phyloP scores from a whole-genome alignment of 2,329 filamentous ascomycete genomes.

The Cryphonectria naterciae region DNA sequence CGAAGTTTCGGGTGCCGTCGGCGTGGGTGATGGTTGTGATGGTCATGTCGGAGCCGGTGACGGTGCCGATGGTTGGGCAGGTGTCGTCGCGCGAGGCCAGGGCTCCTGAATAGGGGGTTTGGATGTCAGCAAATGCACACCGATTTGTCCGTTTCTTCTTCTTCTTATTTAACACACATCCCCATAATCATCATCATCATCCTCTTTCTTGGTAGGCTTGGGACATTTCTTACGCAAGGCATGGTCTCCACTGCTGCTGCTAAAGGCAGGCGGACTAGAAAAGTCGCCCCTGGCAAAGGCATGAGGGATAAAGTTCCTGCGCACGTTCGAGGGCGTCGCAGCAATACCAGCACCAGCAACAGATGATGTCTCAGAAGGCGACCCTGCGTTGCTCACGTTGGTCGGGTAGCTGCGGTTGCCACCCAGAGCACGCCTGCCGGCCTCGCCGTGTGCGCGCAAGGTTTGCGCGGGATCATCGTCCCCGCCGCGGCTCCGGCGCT shows the following conservation, averaged over 20 bases:
- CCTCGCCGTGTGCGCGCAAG: constrained; percentile 27
- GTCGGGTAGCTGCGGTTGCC: constrained; percentile 16
- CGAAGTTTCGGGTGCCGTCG: constrained; percentile 20
- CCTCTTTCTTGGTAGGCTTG: too few species aligned
- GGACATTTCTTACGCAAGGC: constrained; percentile 18
- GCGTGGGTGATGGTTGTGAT: constrained; percentile 21
- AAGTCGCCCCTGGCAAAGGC: constrained; percentile 20
- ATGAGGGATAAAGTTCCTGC: constrained; percentile 22
- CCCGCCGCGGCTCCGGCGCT: constrained; percentile 30
- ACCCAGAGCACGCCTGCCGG: constrained; percentile 12
- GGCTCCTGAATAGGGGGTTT: not conserved
- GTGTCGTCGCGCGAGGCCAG: constrained; percentile 6
- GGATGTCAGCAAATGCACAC: constrained; percentile 8
- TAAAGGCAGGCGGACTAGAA: constrained; percentile 16
- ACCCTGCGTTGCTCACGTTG: constrained; percentile 23
- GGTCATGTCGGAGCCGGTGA: constrained; percentile 21
- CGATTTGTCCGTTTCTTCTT: not conserved
- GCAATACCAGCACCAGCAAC: not conserved
- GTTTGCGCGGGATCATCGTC: constrained; percentile 33
- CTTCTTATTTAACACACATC: not conserved
- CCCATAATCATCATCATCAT: too few species aligned
- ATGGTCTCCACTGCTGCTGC: constrained; percentile 7
- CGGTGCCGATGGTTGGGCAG: constrained; percentile 24
- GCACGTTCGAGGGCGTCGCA: constrained; percentile 9
- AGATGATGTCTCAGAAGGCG: not conserved